phyloP scores from a whole-genome alignment of 2,329 filamentous ascomycete genomes.

The Paracamarosporium sp. region DNA sequence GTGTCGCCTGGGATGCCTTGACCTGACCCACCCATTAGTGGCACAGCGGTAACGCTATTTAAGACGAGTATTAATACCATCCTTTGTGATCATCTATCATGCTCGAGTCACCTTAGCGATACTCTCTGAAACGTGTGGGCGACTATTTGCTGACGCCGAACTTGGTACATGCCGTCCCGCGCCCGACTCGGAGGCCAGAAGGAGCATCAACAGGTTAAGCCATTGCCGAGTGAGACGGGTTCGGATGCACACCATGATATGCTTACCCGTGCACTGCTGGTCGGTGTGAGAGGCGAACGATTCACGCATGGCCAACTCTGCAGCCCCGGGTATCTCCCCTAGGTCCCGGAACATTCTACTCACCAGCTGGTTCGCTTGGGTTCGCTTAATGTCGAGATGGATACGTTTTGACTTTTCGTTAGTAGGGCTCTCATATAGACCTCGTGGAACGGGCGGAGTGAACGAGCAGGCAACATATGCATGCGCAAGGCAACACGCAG shows the following conservation, averaged over 20 bases:
- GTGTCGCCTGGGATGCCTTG: conserved; percentile 14
- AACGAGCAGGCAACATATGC: conserved; percentile 11
- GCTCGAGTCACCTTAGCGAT: conserved; percentile 5
- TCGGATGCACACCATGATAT: conserved; percentile 12
- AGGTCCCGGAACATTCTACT: conserved; percentile 10
- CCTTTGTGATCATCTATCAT: background rate
- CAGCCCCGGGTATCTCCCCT: conserved; percentile 14
- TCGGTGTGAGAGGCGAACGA: background rate
- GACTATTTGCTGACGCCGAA: conserved; percentile 2
- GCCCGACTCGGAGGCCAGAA: conserved; percentile 3
- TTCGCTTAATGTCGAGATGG: conserved; percentile 13
- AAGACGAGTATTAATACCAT: conserved; percentile 2
- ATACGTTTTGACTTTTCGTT: conserved; percentile 13
- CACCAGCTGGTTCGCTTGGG: conserved; percentile 1
- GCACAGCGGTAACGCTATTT: conserved; percentile 3
- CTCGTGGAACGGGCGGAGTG: conserved; percentile 13
- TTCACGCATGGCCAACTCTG: conserved; percentile 3
- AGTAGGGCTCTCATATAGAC: conserved; percentile 12
- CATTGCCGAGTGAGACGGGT: conserved; percentile 7
- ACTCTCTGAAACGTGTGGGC: conserved; percentile 4
- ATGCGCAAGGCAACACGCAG: conserved; percentile 1
- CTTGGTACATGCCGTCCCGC: conserved; percentile 3
- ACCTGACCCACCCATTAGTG: conserved; percentile 4
- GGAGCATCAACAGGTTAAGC: conserved; percentile 7
- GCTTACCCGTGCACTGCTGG: conserved; percentile 4